phyloP scores from a whole-genome alignment of 176 grass and related monocot species.

The Rhipidocladum racemiflorum region DNA sequence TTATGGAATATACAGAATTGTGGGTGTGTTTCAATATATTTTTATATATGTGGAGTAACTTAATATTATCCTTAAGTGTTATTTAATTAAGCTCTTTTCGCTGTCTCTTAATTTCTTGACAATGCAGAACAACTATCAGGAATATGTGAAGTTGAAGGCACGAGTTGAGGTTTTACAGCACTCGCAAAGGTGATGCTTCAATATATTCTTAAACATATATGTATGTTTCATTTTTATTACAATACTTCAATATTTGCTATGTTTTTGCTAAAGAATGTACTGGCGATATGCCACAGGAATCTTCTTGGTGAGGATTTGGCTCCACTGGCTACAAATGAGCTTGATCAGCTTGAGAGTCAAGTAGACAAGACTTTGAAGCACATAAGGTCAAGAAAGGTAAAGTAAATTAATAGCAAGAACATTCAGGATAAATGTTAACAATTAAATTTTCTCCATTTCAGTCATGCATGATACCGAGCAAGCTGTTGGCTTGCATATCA shows the following conservation, averaged over 20 bases:
- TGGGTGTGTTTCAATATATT: neutral
- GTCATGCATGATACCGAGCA: neutral
- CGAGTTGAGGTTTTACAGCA: conserved; percentile 67
- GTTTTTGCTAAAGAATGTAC: neutral
- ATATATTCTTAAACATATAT: neutral
- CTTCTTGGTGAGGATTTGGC: conserved; percentile 84
- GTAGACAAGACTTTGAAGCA: conserved; percentile 64
- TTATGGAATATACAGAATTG: neutral
- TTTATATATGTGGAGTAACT: neutral
- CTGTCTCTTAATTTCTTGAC: neutral
- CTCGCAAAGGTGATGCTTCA: conserved; percentile 64
- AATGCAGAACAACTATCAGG: conserved; percentile 68
- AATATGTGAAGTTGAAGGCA: conserved; percentile 82
- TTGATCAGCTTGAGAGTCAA: conserved; percentile 77
- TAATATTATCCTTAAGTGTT: neutral
- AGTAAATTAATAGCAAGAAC: neutral
- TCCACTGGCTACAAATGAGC: conserved; percentile 46
- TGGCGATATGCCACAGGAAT: conserved; percentile 46
- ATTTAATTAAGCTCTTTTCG: neutral
- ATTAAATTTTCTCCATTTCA: neutral
- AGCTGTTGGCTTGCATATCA: neutral
- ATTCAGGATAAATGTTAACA: neutral
- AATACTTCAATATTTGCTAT: neutral
- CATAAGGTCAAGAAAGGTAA: conserved; percentile 86
- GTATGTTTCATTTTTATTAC: neutral